Evolutionary conservation across 73 alveolate genomes (phyloP).

Genomic region (Effrenium voratum): DNA sequence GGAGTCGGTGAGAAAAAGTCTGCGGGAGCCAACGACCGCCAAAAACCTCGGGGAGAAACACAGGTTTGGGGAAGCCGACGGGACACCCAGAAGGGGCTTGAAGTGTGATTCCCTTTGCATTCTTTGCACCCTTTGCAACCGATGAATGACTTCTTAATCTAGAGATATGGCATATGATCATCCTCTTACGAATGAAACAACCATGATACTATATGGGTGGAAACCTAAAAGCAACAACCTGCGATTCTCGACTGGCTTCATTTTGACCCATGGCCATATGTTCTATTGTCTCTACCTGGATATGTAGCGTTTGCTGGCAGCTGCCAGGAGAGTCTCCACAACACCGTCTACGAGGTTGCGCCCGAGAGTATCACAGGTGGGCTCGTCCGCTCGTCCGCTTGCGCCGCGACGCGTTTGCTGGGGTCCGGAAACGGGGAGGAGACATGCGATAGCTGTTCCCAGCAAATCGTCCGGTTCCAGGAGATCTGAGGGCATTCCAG

Average conservation of each 20-base stretch:
- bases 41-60: background rate
- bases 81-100: background rate
- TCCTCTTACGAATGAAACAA: no score
- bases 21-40: background rate
- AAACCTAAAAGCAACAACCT: no score
- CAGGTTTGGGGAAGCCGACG: background rate
- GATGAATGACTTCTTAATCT: no score
- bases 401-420: background rate
- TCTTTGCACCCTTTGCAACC: background rate
- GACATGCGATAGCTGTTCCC: background rate
- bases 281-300: no score
- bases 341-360: background rate
- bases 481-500: background rate
- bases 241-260: no score
- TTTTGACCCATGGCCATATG: no score
- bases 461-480: background rate
- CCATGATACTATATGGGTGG: no score
- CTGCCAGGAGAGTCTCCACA: background rate
- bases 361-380: slow-evolving; percentile 29
- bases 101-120: background rate
- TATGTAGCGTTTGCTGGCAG: no score
- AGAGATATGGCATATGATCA: no score
- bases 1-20: background rate
- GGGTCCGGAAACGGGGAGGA: background rate
- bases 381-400: background rate